Evolutionary conservation across 192 early-diverging fungal genomes (phyloP).

Genomic region (Mortierella antarctica): DNA sequence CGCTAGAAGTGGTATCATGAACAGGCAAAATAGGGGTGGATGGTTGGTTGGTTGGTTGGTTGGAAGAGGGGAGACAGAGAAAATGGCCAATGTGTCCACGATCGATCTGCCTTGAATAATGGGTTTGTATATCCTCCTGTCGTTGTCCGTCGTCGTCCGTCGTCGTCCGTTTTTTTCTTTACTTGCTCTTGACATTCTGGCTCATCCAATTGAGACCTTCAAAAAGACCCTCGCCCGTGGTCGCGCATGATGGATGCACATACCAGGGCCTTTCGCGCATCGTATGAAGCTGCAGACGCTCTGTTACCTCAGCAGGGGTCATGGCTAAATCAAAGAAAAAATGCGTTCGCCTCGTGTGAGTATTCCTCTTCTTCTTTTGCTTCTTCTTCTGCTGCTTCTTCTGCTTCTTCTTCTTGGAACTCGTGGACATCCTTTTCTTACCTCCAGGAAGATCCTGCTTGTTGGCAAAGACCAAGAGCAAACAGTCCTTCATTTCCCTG

Average conservation of each 20-base stretch:
- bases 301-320: constrained; percentile 94
- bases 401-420: too few relatives aligned
- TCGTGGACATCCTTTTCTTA: too few relatives aligned
- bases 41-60: too few relatives aligned
- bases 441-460: constrained; percentile 79
- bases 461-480: constrained; percentile 87
- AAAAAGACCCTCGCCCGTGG: constrained; percentile 85
- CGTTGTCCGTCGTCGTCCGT: constrained; percentile 5
- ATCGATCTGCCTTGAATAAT: too few relatives aligned
- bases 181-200: constrained; percentile 76
- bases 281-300: constrained; percentile 85
- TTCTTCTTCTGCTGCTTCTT: too few relatives aligned
- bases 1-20: too few relatives aligned
- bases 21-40: too few relatives aligned
- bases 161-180: constrained; percentile 8
- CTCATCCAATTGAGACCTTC: constrained; percentile 90
- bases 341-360: too few relatives aligned
- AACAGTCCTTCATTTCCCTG: constrained; percentile 85
- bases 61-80: too few relatives aligned
- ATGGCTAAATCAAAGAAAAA: constrained; percentile 67
- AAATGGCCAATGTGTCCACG: too few relatives aligned
- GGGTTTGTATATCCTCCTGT: not conserved
- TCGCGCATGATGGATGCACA: constrained; percentile 87
- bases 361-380: not conserved
- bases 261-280: constrained; percentile 95